A percentile compares a stretch with the other conserved stretches of the same genome.
Evolutionary conservation across 305 asterid species (phyloP).

Genomic region (Euphrasia arctica): DNA sequence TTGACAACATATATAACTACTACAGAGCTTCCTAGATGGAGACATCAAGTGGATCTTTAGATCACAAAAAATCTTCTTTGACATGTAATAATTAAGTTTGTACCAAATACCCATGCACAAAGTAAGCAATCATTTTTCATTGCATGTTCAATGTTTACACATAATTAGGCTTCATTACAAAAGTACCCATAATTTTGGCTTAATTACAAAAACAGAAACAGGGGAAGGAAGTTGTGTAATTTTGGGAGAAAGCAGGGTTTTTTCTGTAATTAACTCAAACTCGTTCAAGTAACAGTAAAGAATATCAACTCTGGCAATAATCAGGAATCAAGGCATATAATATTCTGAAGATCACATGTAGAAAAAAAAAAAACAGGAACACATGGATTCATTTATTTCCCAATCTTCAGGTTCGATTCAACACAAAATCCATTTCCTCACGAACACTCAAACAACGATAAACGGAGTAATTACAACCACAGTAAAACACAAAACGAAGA

Average conservation of each 20-base stretch:
- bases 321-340: neutral
- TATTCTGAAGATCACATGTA: neutral
- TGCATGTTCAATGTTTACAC: slow-evolving; percentile 16
- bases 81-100: slow-evolving; percentile 32
- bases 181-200: neutral
- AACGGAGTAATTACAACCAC: slow-evolving; percentile 27
- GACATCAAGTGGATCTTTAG: slow-evolving; percentile 45
- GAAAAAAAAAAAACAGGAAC: neutral
- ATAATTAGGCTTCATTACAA: neutral
- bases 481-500: slow-evolving; percentile 33
- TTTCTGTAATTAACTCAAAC: neutral
- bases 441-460: too few species aligned
- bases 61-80: slow-evolving; percentile 30
- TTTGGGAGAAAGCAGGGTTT: neutral
- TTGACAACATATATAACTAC: slow-evolving; percentile 28
- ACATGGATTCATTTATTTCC: slow-evolving; percentile 35
- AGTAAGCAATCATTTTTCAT: slow-evolving; percentile 47
- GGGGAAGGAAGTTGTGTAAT: neutral
- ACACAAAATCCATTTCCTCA: slow-evolving; percentile 20
- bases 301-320: neutral
- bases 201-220: neutral
- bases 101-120: slow-evolving; percentile 40
- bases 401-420: slow-evolving; percentile 23
- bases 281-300: neutral
- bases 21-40: slow-evolving; percentile 57